A percentile compares a stretch with the other conserved stretches of the same genome.
Conservation (phyloP, 441 rosid species). For the Eutrema salsugineum region DNA sequence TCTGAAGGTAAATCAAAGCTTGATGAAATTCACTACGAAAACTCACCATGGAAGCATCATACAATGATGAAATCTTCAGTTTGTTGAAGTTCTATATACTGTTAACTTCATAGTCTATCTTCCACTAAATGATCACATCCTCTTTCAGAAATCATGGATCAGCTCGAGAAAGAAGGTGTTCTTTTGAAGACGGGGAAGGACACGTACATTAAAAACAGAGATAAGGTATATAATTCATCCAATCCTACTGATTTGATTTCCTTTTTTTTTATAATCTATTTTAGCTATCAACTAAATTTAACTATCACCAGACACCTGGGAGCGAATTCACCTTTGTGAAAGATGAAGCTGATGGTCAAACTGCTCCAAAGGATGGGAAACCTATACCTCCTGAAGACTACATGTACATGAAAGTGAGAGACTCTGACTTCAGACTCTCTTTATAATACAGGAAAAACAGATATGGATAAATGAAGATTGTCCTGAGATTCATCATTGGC, state of each 20-base stretch:
- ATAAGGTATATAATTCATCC: slow-evolving; percentile 41
- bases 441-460: not conserved
- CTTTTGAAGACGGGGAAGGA: slow-evolving; percentile 61
- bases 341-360: slow-evolving; percentile 62
- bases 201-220: slow-evolving; percentile 50
- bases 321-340: slow-evolving; percentile 64
- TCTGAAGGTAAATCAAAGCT: slow-evolving; percentile 58
- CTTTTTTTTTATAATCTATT: not conserved
- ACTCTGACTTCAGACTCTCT: slow-evolving; percentile 4
- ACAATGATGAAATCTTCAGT: slow-evolving; percentile 9
- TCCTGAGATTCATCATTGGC: not conserved
- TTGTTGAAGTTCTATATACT: not conserved
- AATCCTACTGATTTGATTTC: not conserved
- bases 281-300: slow-evolving; percentile 29
- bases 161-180: slow-evolving; percentile 69
- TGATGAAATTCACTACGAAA: slow-evolving; percentile 9
- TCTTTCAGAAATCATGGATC: slow-evolving; percentile 78
- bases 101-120: slow-evolving; percentile 4
- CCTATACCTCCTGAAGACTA: slow-evolving; percentile 46
- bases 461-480: not conserved
- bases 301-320: slow-evolving; percentile 48
- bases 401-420: slow-evolving; percentile 72
- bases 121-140: slow-evolving; percentile 12
- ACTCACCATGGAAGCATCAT: slow-evolving; percentile 1
- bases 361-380: slow-evolving; percentile 35